Percentiles rank a stretch among this genome's conserved stretches.
Conservation (phyloP, 1,139 yeast species). For the Diutina sp. region DNA sequence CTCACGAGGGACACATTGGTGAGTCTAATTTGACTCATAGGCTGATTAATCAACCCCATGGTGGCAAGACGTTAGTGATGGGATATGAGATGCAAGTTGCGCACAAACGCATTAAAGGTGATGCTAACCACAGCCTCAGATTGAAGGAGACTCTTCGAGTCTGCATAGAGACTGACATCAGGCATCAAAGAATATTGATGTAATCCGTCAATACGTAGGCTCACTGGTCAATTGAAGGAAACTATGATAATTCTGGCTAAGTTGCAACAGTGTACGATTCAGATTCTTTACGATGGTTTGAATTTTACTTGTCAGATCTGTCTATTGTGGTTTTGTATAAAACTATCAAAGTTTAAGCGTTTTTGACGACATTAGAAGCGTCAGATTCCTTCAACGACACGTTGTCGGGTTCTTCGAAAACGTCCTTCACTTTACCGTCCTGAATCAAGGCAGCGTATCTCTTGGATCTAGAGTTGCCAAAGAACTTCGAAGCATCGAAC, state of each 20-base stretch:
- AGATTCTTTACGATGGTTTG: neutral
- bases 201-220: too few relatives aligned
- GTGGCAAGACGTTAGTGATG: neutral
- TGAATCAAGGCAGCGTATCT: slow-evolving; percentile 69
- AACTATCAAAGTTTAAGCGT: slow-evolving; percentile 9
- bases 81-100: neutral
- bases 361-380: slow-evolving; percentile 24
- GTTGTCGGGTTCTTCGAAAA: slow-evolving; percentile 74
- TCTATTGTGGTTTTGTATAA: neutral
- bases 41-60: slow-evolving; percentile 69
- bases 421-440: slow-evolving; percentile 53
- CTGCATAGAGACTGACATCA: too few relatives aligned
- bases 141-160: too few relatives aligned
- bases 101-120: neutral
- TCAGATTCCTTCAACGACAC: slow-evolving; percentile 47
- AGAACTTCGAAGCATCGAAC: slow-evolving; percentile 60
- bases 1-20: slow-evolving; percentile 91
- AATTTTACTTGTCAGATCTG: neutral
- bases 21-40: slow-evolving; percentile 74
- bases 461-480: slow-evolving; percentile 64
- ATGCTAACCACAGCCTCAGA: too few relatives aligned
- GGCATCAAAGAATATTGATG: too few relatives aligned
- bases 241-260: too few relatives aligned
- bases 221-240: too few relatives aligned
- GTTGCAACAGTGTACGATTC: too few relatives aligned